A percentile compares a stretch with the other conserved stretches of the same genome.
Conservation (phyloP, 345 rosid species). For the Salix exigua region DNA sequence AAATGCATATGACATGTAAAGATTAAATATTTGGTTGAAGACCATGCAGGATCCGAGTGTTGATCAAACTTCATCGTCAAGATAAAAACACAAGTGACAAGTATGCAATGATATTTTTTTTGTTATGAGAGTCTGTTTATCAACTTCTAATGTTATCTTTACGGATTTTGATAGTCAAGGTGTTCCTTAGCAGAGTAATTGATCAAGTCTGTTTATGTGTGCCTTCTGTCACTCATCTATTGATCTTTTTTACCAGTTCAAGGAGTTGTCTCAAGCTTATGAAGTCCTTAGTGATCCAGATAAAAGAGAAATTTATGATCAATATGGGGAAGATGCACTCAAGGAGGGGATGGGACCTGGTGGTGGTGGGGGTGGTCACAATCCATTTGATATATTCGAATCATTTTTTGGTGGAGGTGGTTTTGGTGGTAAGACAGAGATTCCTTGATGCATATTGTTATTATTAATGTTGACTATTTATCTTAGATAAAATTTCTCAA, state of each 20-base stretch:
- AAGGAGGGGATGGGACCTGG: constrained; percentile 74
- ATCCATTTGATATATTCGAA: constrained; percentile 60
- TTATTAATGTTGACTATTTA: not conserved
- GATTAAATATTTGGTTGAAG: not conserved
- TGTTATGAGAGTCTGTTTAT: not conserved
- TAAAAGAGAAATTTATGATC: constrained; percentile 60
- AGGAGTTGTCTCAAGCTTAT: constrained; percentile 67
- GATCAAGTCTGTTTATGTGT: not conserved
- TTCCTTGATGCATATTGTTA: not conserved
- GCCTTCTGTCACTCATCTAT: not conserved
- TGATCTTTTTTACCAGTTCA: constrained; percentile 38
- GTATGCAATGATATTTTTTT: not conserved
- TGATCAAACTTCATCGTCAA: not conserved
- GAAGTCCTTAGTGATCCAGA: constrained; percentile 67
- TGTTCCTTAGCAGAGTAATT: not conserved
- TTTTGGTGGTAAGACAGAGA: constrained; percentile 38
- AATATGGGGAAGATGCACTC: constrained; percentile 64
- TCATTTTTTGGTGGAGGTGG: constrained; percentile 42
- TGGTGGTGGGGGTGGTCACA: constrained; percentile 24
- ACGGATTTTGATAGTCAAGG: not conserved
- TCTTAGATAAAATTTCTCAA: not conserved
- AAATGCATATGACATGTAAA: not conserved
- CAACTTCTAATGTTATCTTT: not conserved
- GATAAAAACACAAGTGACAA: too few relatives aligned
- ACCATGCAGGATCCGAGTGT: not conserved